These are phyloP conservation scores for Mucor circinelloides DNA, from an alignment of 371 early-diverging fungal species.

Conservation along the genomic window DNA sequence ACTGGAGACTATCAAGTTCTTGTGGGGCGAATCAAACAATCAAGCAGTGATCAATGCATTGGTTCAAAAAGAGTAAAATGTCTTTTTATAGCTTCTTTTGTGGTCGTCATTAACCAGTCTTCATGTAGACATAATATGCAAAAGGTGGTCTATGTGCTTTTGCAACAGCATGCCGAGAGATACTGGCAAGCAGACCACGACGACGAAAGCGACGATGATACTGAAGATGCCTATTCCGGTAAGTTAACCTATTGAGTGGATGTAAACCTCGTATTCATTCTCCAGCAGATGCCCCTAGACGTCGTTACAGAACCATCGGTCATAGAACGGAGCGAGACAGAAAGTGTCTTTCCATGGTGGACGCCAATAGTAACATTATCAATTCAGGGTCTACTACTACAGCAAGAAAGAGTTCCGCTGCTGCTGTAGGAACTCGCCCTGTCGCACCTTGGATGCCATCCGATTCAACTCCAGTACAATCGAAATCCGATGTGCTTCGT, in stretches of 20 bases:
- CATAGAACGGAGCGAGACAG: slow-evolving; percentile 37
- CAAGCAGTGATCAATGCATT: slow-evolving; percentile 43
- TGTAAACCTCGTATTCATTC: neutral
- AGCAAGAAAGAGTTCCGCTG: neutral
- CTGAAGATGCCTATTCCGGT: slow-evolving; percentile 18
- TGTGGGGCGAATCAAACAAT: slow-evolving; percentile 47
- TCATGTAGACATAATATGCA: slow-evolving; percentile 53
- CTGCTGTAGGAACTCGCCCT: slow-evolving; percentile 11
- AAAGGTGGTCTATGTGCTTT: slow-evolving; percentile 53
- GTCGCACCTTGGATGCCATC: slow-evolving; percentile 27
- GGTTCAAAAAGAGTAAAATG: slow-evolving; percentile 44
- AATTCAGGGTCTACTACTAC: slow-evolving; percentile 3
- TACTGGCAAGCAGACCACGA: slow-evolving; percentile 54
- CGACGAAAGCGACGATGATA: slow-evolving; percentile 37
- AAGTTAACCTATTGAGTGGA: neutral
- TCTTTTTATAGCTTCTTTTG: slow-evolving; percentile 5
- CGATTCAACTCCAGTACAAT: slow-evolving; percentile 1
- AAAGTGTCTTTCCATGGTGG: slow-evolving; percentile 42
- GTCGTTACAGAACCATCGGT: slow-evolving; percentile 35
- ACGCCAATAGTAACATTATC: slow-evolving; percentile 5
- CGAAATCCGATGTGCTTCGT: slow-evolving; percentile 7
- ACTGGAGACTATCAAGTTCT: slow-evolving; percentile 43
- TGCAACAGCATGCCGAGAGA: slow-evolving; percentile 49
- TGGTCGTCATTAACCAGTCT: neutral
- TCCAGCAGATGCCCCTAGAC: slow-evolving; percentile 20